Base-by-base conservation (phyloP, 1,139 yeast species). In the Pichia sp. region DNA sequence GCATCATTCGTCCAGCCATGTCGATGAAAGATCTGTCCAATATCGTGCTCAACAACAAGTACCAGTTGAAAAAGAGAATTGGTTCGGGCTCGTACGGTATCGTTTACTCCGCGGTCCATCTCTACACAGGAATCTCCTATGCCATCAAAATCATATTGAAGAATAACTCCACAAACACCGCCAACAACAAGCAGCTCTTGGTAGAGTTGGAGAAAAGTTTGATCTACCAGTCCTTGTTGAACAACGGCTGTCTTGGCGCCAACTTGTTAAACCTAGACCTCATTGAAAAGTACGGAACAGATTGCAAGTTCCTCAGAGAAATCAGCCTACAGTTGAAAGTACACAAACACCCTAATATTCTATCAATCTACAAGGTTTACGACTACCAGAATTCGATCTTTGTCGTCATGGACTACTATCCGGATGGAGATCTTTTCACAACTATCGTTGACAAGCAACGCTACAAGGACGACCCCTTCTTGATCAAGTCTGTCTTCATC, bases 81-180 rank as follows among this genome's bases (percentile, higher is more conserved):
- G 96, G 97, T 16, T 80, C 95, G 1, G 96, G 97, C 40, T 90
- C 96, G 22, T 89, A 86, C 64, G 96, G 96, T 2, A 74, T 87
- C 30, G 95, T 90, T 13, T 89, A 86, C 69, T 74, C 80, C 18
- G 91, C 89, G 7, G 71, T 75, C 59, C 85, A 87, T 64, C 59
- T 75, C 16, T 61, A 60, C 47, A 76, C 84, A 0, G 75, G 78
- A 30, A 66, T 73, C 49, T 68, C 73, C 30, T 83, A 74, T 61
- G 96, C 96, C 2, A 82, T 91, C 57, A 90, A 90, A 68, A 82
- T 85, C 55, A 75, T 88, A 8, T 74, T 86, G 37, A 83, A 84
- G 61, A 72, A 71, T 51, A 66, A 65, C 44, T 53, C 65, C 9
- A 30, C 60, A 22, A 57, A 53, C 55, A 54, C 55, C n/a, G 19